These are phyloP conservation scores for Podospora anserina DNA, from an alignment of 495 filamentous ascomycete genomes.

Conservation along the genomic window DNA sequence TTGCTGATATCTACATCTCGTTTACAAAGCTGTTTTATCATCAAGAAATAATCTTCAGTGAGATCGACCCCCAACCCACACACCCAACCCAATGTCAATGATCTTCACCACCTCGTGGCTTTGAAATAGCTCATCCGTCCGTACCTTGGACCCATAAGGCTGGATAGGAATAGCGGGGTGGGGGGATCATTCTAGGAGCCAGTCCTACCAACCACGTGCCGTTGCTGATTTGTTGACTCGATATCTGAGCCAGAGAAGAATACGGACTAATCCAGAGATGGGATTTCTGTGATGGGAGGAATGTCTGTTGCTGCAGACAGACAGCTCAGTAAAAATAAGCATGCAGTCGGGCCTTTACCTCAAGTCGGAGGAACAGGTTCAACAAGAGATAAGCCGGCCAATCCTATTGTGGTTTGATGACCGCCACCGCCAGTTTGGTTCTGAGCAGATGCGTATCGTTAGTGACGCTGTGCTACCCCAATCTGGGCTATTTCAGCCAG, in stretches of 20 bases:
- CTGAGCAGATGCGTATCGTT: slow-evolving; percentile 9
- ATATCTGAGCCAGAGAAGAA: background rate
- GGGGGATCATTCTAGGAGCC: background rate
- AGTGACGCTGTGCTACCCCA: slow-evolving; percentile 18
- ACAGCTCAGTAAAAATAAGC: slow-evolving; percentile 10
- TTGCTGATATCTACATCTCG: background rate
- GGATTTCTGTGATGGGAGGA: background rate
- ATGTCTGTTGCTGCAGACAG: background rate
- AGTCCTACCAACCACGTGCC: background rate
- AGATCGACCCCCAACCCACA: background rate
- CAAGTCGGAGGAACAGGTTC: background rate
- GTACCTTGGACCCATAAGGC: background rate
- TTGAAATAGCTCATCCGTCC: background rate
- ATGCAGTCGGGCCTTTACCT: slow-evolving; percentile 19
- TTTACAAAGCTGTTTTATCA: background rate
- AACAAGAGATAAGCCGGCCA: slow-evolving; percentile 15
- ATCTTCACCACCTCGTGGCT: background rate
- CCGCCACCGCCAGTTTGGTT: slow-evolving; percentile 19
- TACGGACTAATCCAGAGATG: background rate
- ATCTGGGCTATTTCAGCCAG: background rate
- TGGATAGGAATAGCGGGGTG: slow-evolving; percentile 2
- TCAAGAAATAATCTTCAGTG: background rate
- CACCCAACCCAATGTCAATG: background rate
- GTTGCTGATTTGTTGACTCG: background rate
- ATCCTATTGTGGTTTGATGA: slow-evolving; percentile 11